A percentile compares a stretch with the other conserved stretches of the same genome.
These are phyloP conservation scores for Cutaneotrichosporon sp. DNA, from an alignment of 1,284 basidiomycete species.

Conservation along the genomic window DNA sequence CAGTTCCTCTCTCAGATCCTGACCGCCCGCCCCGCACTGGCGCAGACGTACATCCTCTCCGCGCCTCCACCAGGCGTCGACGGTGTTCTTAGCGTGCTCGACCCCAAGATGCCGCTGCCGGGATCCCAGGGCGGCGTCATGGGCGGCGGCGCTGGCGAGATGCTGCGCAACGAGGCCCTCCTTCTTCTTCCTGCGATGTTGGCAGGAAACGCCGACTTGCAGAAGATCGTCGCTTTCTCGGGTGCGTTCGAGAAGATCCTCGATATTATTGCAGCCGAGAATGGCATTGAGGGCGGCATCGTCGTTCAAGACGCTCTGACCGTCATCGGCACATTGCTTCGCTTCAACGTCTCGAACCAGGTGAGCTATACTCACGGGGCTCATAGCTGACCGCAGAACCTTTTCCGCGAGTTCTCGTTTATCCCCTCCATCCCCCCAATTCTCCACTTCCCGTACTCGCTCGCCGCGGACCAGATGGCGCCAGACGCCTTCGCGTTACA, in stretches of 20 bases:
- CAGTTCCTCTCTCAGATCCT: conserved; percentile 77
- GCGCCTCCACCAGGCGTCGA: conserved; percentile 44
- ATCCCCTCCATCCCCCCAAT: conserved; percentile 75
- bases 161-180: conserved; percentile 61
- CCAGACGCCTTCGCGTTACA: conserved; percentile 93
- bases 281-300: conserved; percentile 85
- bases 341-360: conserved; percentile 94
- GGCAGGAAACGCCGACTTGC: conserved; percentile 84
- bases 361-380: conserved; percentile 50
- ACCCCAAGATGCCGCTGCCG: conserved; percentile 31
- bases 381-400: conserved; percentile 60
- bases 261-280: conserved; percentile 78
- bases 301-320: conserved; percentile 80
- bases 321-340: conserved; percentile 76
- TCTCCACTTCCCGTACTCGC: conserved; percentile 74
- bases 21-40: conserved; percentile 68
- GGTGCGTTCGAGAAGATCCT: conserved; percentile 95
- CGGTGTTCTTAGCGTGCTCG: conserved; percentile 41
- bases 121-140: conserved; percentile 20
- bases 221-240: conserved; percentile 95
- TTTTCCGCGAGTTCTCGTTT: conserved; percentile 88
- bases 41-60: conserved; percentile 80
- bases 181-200: conserved; percentile 76
- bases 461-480: conserved; percentile 59
- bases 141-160: conserved; percentile 45